phyloP scores from a whole-genome alignment of 768 basidiomycete genomes.

The Boletus bicolor region DNA sequence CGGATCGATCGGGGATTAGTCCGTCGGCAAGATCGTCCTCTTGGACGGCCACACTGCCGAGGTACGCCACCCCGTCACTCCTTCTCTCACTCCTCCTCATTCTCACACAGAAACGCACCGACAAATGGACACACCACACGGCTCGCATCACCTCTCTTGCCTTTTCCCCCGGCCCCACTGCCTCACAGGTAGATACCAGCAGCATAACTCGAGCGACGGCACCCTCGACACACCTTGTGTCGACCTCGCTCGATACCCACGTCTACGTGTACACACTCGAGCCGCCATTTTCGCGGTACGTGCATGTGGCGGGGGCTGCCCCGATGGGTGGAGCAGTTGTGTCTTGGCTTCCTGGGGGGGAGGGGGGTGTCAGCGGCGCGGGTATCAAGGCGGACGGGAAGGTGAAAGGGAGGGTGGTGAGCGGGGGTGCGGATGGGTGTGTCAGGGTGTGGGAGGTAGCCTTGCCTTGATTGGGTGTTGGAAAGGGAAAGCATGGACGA shows the following conservation, averaged over 20 bases:
- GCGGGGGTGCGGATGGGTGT: slow-evolving; percentile 80
- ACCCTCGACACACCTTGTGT: slow-evolving; percentile 60
- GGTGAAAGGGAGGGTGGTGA: slow-evolving; percentile 55
- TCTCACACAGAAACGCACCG: slow-evolving; percentile 52
- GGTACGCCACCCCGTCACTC: slow-evolving; percentile 35
- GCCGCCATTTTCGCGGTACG: slow-evolving; percentile 61
- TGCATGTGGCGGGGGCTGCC: slow-evolving; percentile 81
- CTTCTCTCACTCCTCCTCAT: neutral
- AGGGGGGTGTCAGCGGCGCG: slow-evolving; percentile 1
- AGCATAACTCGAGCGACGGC: neutral
- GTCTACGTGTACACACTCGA: slow-evolving; percentile 84
- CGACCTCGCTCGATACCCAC: slow-evolving; percentile 90
- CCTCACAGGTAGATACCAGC: no score
- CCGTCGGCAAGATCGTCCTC: slow-evolving; percentile 75
- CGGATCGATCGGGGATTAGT: slow-evolving; percentile 39
- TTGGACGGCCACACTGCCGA: slow-evolving; percentile 62
- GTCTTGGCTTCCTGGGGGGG: slow-evolving; percentile 52
- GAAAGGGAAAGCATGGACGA: neutral
- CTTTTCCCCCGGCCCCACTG: slow-evolving; percentile 36
- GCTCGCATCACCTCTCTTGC: slow-evolving; percentile 73
- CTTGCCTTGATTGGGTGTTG: slow-evolving; percentile 20
- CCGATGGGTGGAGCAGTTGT: slow-evolving; percentile 83
- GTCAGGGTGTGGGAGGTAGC: slow-evolving; percentile 66
- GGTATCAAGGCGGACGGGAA: slow-evolving; percentile 16
- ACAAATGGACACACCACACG: slow-evolving; percentile 85